phyloP scores from a whole-genome alignment of 2,329 filamentous ascomycete species.

The Trichoderma asperellum region DNA sequence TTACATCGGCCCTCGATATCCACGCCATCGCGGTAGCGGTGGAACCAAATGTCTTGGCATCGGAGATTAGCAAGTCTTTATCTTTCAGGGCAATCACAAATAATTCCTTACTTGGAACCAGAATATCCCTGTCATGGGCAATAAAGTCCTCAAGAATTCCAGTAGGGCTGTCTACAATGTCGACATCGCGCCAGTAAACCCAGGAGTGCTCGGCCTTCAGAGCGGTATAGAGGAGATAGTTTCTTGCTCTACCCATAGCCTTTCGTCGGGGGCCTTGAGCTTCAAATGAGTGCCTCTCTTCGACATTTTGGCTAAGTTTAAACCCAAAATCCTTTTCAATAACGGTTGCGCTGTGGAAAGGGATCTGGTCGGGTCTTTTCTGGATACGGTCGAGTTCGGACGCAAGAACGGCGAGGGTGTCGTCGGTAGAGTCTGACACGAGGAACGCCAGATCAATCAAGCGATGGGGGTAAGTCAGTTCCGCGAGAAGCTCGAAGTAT shows the following conservation, averaged over 20 bases:
- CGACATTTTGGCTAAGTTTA: constrained; percentile 73
- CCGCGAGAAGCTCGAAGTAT: constrained; percentile 89
- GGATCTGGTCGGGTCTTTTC: constrained; percentile 74
- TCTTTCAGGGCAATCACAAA: neutral
- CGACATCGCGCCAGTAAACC: constrained; percentile 98
- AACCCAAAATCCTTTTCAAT: constrained; percentile 90
- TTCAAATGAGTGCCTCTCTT: constrained; percentile 81
- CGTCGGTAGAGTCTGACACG: constrained; percentile 87
- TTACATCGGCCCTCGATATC: constrained; percentile 95
- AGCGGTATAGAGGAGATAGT: constrained; percentile 83
- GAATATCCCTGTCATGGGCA: constrained; percentile 86
- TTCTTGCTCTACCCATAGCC: constrained; percentile 85
- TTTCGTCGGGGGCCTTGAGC: constrained; percentile 90
- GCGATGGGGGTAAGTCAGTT: constrained; percentile 91
- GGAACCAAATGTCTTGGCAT: constrained; percentile 88
- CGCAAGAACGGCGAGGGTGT: constrained; percentile 84
- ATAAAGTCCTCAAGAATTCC: constrained; percentile 94
- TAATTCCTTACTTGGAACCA: constrained; percentile 84
- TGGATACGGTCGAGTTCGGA: constrained; percentile 89
- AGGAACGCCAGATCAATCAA: constrained; percentile 95
- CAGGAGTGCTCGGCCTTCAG: constrained; percentile 94
- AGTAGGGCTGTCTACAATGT: constrained; percentile 87
- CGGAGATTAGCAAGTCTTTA: constrained; percentile 14
- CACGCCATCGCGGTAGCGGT: constrained; percentile 76
- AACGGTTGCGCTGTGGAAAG: constrained; percentile 83